Evolutionary conservation across 257 asterid species (phyloP).

Genomic region (Solanum paucissectum): DNA sequence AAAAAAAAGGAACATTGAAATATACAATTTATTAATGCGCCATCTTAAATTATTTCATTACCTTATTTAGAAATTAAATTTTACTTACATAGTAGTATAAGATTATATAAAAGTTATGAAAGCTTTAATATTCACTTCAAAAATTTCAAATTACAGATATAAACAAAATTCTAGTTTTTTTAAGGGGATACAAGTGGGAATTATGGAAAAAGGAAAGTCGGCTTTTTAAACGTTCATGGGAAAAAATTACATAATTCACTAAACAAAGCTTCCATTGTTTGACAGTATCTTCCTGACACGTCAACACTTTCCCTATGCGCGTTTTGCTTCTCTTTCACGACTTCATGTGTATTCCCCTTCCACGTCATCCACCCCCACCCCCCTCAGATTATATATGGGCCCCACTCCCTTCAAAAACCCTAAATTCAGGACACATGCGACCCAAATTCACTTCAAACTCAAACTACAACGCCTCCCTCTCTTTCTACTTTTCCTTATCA

Average conservation of each 20-base stretch:
- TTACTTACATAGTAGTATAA: background rate
- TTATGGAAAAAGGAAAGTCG: background rate
- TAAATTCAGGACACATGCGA: conserved; percentile 37
- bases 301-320: conserved; percentile 20
- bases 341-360: conserved; percentile 2
- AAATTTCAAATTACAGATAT: no score
- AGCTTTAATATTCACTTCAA: no score
- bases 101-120: background rate
- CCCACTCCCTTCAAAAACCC: conserved; percentile 25
- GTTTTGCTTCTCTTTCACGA: conserved; percentile 49
- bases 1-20: background rate
- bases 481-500: background rate
- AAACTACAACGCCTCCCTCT: background rate
- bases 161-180: no score
- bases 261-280: background rate
- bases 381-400: background rate
- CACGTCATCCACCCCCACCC: conserved; percentile 14
- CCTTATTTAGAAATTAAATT: background rate
- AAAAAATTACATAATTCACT: background rate
- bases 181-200: background rate
- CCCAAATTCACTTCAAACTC: conserved; percentile 30
- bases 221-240: conserved; percentile 4
- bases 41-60: background rate
- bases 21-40: background rate
- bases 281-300: conserved; percentile 45